Conservation (phyloP, 352 stramenopile species). For the Phytophthora fragariaefolia region DNA sequence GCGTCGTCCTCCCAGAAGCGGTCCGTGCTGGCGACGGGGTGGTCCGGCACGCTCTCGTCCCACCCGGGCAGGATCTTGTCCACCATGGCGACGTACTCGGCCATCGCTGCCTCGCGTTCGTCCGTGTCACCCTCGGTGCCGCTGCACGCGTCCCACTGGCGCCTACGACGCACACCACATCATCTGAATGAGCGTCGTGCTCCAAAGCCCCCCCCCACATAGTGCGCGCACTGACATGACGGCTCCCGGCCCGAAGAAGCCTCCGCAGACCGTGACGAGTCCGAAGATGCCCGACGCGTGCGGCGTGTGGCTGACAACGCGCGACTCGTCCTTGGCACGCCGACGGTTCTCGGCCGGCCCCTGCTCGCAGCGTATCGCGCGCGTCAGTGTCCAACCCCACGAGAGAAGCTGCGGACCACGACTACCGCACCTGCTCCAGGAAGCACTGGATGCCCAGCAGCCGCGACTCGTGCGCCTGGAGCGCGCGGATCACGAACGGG, state of each 20-base stretch:
- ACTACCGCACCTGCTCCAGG: conserved; percentile 74
- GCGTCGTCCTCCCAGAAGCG: conserved; percentile 75
- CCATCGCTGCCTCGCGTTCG: conserved; percentile 50
- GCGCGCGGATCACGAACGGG: conserved; percentile 58
- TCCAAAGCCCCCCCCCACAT: neutral
- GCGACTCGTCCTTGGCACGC: conserved; percentile 42
- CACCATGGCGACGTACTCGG: conserved; percentile 60
- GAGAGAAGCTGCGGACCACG: conserved; percentile 4
- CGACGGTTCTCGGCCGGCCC: conserved; percentile 62
- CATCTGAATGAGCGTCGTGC: neutral
- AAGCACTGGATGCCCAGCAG: conserved; percentile 80
- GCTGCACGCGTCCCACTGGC: conserved; percentile 69
- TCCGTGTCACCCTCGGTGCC: conserved; percentile 26
- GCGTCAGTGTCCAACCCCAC: conserved; percentile 7
- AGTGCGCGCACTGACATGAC: conserved; percentile 55
- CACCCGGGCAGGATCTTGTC: conserved; percentile 73
- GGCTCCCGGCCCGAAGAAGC: conserved; percentile 51
- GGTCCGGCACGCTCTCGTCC: conserved; percentile 57
- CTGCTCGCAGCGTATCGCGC: conserved; percentile 20
- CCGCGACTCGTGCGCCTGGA: conserved; percentile 59
- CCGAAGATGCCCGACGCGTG: conserved; percentile 12
- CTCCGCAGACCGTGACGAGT: conserved; percentile 60
- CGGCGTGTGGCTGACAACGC: conserved; percentile 5
- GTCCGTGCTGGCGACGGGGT: conserved; percentile 54
- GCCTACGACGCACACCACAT: conserved; percentile 38